Evolutionary conservation across 768 basidiomycete species (phyloP).

Genomic region (Tylopilus subfusipes): DNA sequence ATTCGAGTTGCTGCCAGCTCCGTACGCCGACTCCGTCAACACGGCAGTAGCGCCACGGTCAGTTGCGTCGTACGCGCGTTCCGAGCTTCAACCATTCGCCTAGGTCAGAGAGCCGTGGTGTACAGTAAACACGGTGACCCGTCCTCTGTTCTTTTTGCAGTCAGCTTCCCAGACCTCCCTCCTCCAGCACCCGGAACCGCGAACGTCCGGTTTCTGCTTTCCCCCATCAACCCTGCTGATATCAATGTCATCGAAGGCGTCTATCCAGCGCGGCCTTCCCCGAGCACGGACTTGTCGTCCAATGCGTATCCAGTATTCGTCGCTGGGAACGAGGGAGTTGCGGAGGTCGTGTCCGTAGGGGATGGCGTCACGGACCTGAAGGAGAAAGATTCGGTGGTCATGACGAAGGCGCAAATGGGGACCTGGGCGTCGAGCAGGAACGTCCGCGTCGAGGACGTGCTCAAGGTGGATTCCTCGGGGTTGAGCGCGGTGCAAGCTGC

Average conservation of each 20-base stretch:
- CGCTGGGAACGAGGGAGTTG: conserved; percentile 77
- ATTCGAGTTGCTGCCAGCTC: neutral
- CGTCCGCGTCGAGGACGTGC: conserved; percentile 51
- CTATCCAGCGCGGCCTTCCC: conserved; percentile 64
- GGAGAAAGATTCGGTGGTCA: conserved; percentile 70
- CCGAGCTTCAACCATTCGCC: conserved; percentile 29
- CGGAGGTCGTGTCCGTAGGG: conserved; percentile 60
- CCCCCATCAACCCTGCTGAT: conserved; percentile 81
- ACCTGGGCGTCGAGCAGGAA: conserved; percentile 67
- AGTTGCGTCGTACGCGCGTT: conserved; percentile 20
- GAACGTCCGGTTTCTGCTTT: conserved; percentile 64
- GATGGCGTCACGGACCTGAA: conserved; percentile 45
- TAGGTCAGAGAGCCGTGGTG: conserved; percentile 58
- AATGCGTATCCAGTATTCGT: conserved; percentile 46
- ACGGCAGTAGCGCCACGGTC: neutral
- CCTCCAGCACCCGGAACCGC: conserved; percentile 53
- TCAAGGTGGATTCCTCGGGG: conserved; percentile 51
- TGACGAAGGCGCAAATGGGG: conserved; percentile 65
- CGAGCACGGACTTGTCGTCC: conserved; percentile 34
- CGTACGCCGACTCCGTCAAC: neutral
- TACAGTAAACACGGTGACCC: conserved; percentile 64
- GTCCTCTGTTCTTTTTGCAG: conserved; percentile 49
- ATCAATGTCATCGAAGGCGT: conserved; percentile 78
- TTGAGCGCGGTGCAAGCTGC: conserved; percentile 67
- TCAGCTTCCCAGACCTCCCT: conserved; percentile 50